Evolutionary conservation across 345 rosid species (phyloP), one percentile per base, ranked within the genome.

Genomic region (Aethionema arabicum): DNA sequence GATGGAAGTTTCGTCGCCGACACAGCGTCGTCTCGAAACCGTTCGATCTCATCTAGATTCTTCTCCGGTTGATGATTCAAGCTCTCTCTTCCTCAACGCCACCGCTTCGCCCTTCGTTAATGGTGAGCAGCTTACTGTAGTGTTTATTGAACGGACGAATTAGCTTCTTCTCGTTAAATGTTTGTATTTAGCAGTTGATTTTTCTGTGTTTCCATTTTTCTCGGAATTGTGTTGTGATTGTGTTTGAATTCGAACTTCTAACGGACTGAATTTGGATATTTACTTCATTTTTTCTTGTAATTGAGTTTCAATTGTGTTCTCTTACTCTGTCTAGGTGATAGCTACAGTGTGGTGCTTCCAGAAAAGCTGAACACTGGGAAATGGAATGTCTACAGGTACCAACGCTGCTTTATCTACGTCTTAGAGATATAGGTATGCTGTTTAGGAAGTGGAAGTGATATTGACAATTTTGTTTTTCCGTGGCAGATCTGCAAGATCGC

Each of bases 311-410:
- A 41, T 27, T 12, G 2, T 10, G 4, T 9, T 56, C n/a, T 27
- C 27, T 32, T 51, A 9, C 35, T 15, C 52, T 62, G 41, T 66
- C 43, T 51, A 83, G 91, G 77, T 52, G 62, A 76, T 35, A 32
- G 31, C 2, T 85, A 83, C 83, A 83, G 95, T 14, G 88, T 80
- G 6, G 70, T 76, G 64, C 84, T 91, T 53, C 98, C 96, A 0
- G 98, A 91, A 76, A 84, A 88, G 66, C 69, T 91, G 31, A 75
- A 75, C 32, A 77, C 77, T 3, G 95, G 95, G 45, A 88, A 82
- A 66, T 91, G 96, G 98, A 86, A 86, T 65, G 98, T 91, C 27
- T 80, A 86, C 72, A 83, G 98, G 98, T 87, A 33, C 11, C 48
- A 11, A 40, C 47, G 13, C 21, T 51, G 8, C 16, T 65, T 53